Conservation (phyloP, 352 stramenopile species). For the Globisporangium emineosum region DNA sequence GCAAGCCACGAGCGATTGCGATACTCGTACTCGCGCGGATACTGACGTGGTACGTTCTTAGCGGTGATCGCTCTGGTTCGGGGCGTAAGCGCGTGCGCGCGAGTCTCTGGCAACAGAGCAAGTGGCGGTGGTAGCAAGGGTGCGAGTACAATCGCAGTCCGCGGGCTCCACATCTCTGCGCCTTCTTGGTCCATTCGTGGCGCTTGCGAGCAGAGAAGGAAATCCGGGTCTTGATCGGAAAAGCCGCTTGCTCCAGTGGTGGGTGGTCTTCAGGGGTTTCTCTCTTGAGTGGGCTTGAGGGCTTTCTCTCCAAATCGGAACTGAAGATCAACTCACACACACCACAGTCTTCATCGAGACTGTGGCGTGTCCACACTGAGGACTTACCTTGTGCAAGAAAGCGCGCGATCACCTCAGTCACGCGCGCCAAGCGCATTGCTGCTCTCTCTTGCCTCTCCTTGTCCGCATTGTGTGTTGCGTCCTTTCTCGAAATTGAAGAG, state of each 20-base stretch:
- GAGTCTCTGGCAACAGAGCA: background rate
- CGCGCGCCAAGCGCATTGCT: background rate
- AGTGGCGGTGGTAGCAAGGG: background rate
- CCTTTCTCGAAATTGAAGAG: constrained; percentile 8
- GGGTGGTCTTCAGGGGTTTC: background rate
- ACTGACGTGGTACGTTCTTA: background rate
- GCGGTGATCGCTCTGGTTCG: background rate
- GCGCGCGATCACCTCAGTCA: background rate
- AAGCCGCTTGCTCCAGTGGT: background rate
- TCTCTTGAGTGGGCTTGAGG: background rate
- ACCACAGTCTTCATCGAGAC: background rate
- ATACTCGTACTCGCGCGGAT: background rate
- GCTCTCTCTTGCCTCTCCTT: too few relatives aligned
- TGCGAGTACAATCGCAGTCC: background rate
- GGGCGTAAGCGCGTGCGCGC: background rate
- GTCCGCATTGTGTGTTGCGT: too few relatives aligned
- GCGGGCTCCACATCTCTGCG: background rate
- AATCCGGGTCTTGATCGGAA: background rate
- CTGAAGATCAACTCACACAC: background rate
- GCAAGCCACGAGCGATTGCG: background rate
- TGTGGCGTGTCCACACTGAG: too few relatives aligned
- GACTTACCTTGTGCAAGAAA: background rate
- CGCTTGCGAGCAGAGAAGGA: background rate
- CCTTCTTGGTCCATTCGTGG: background rate
- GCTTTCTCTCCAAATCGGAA: constrained; percentile 5